Conservation (phyloP, 2,329 filamentous ascomycete species). For the Neonectria sp. region DNA sequence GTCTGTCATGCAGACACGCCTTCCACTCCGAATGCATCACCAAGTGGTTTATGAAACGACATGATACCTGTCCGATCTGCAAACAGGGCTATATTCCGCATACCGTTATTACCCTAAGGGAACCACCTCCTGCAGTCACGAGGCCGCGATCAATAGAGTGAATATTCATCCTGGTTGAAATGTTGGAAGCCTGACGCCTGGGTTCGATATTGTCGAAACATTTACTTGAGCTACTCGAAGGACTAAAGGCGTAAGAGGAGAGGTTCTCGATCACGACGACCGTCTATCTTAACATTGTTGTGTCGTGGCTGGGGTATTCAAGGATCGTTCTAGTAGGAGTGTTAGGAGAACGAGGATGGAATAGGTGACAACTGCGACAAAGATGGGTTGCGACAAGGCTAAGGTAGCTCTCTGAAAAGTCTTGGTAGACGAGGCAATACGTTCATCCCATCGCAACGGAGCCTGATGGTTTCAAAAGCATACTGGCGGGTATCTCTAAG, state of each 20-base stretch:
- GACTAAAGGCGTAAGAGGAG: neutral
- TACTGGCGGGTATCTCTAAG: too few species aligned
- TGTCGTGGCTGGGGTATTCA: too few species aligned
- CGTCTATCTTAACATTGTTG: too few species aligned
- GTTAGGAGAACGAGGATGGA: too few species aligned
- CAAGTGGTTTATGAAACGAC: neutral
- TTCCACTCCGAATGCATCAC: slow-evolving; percentile 4
- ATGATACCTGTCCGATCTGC: neutral
- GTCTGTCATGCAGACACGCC: neutral
- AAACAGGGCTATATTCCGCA: neutral
- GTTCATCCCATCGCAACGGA: too few species aligned
- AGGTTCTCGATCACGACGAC: too few species aligned
- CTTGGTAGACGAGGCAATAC: too few species aligned
- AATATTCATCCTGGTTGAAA: neutral
- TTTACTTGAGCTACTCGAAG: neutral
- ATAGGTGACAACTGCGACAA: too few species aligned
- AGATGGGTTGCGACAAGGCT: too few species aligned
- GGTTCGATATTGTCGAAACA: neutral
- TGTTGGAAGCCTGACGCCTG: neutral
- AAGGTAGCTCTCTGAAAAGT: too few species aligned
- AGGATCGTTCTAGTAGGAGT: too few species aligned
- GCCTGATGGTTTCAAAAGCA: too few species aligned
- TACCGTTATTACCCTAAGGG: neutral
- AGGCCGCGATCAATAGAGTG: neutral
- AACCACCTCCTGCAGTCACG: neutral